These are phyloP conservation scores for Chlorociboria aeruginascens DNA, from an alignment of 495 filamentous ascomycete genomes.

Conservation along the genomic window DNA sequence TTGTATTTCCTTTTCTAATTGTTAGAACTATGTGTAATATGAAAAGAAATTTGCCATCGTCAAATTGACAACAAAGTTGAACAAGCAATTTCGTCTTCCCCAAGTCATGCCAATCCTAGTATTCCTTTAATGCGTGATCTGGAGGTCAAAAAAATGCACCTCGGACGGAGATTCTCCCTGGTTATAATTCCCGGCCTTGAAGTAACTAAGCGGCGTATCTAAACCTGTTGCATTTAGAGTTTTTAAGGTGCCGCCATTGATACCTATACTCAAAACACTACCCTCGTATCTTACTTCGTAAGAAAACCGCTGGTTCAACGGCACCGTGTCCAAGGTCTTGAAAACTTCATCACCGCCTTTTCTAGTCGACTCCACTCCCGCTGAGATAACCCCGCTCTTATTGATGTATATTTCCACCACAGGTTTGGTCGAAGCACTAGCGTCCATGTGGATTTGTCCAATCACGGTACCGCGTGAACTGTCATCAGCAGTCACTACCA, in stretches of 20 bases:
- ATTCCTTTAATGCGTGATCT: neutral
- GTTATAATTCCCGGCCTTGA: slow-evolving; percentile 33
- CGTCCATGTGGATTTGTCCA: slow-evolving; percentile 28
- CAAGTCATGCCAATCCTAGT: too few species aligned
- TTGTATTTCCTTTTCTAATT: too few species aligned
- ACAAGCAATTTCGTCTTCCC: too few species aligned
- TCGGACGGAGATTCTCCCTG: slow-evolving; percentile 22
- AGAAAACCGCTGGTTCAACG: slow-evolving; percentile 19
- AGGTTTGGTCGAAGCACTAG: slow-evolving; percentile 23
- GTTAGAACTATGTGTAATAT: too few species aligned
- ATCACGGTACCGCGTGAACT: slow-evolving; percentile 24
- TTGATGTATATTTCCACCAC: slow-evolving; percentile 27
- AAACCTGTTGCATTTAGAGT: slow-evolving; percentile 21
- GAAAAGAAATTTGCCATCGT: too few species aligned
- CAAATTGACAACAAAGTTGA: too few species aligned
- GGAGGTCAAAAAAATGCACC: slow-evolving; percentile 23
- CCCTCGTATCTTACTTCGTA: slow-evolving; percentile 26
- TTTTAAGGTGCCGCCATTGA: slow-evolving; percentile 21
- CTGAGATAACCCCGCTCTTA: slow-evolving; percentile 18
- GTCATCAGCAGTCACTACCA: slow-evolving; percentile 19
- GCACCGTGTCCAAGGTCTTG: slow-evolving; percentile 20
- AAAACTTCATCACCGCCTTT: slow-evolving; percentile 18
- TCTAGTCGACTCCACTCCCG: slow-evolving; percentile 24
- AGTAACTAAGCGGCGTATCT: slow-evolving; percentile 26
- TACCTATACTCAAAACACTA: slow-evolving; percentile 18